Base-by-base conservation (phyloP, 495 filamentous ascomycete species). In the Lasiosphaeria ovina region DNA sequence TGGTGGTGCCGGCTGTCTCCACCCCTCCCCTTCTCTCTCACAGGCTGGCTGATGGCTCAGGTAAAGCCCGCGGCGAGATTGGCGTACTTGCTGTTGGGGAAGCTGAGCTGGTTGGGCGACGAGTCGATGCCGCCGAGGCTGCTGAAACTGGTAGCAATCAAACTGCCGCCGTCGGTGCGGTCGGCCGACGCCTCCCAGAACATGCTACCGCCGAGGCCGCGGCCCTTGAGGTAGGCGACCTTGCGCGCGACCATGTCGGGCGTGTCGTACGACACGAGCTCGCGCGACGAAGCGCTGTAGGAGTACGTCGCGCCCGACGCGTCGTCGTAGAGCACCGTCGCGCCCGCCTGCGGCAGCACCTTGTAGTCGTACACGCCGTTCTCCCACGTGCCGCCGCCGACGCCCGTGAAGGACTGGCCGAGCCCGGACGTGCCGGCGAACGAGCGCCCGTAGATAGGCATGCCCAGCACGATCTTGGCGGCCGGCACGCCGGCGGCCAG, bases 101-200 rank as follows among this genome's bases (percentile, higher is more conserved):
- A 82, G 40, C 42, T 62, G 42, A 81, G 64, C 55, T 62, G 57
- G 50, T 82, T 82, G 65, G 62, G 31, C 0, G 60, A 62, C 3
- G 1, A 32, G 36, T 77, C 78, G 35, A 80, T 56, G n/a, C 65
- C 63, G 11, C 77, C 76, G 53, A 80, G 67, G 0, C 59, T 57
- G 10, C 44, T 56, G 40, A 51, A 72, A 0, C 85, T 83, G 4
- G 80, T 80, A 7, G 74, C 77, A 52, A 93, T 86, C 71, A 93
- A 64, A 65, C 86, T 88, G 47, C 79, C 81, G n/a, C 75, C 74
- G 5, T 76, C 83, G 2, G 51, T 76, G 67, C 82, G 84, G 73
- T 97, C 93, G 11, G 78, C 85, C 61, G 85, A 91, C 42, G 84
- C 85, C 74, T 97, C 92, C 92, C 93, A 97, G 83, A 89, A 97